Evolutionary conservation across 371 early-diverging fungal species (phyloP).

Genomic region (Mucor circinelloides): DNA sequence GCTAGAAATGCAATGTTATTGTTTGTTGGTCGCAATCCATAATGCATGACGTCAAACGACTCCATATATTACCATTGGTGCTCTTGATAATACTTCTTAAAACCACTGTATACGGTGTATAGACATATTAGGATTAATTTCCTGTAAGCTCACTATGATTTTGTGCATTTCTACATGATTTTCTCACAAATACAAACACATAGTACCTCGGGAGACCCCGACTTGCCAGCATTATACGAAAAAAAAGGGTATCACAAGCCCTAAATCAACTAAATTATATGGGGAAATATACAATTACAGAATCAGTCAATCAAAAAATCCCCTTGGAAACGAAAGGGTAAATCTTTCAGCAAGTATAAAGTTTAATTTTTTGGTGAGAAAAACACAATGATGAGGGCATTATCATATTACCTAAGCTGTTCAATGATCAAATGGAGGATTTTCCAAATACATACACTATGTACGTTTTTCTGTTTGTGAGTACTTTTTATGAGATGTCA

Average conservation of each 20-base stretch:
- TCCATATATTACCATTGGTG: not conserved
- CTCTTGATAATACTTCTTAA: not conserved
- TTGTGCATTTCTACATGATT: not conserved
- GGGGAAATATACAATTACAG: conserved; percentile 1
- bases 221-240: not conserved
- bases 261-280: not conserved
- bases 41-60: not conserved
- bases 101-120: not conserved
- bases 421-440: not conserved
- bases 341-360: not conserved
- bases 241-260: not conserved
- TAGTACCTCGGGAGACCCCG: not conserved
- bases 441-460: not conserved
- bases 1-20: not conserved
- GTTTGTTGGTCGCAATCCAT: not conserved
- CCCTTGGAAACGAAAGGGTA: not conserved
- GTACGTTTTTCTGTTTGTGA: not conserved
- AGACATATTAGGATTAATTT: not conserved
- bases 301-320: not conserved
- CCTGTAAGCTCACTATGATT: not conserved
- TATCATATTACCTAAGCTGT: not conserved
- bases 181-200: not conserved
- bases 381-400: not conserved
- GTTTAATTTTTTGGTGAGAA: not conserved
- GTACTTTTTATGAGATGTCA: not conserved